Conservation (phyloP, 345 rosid genomes). For the Salix caprea region DNA sequence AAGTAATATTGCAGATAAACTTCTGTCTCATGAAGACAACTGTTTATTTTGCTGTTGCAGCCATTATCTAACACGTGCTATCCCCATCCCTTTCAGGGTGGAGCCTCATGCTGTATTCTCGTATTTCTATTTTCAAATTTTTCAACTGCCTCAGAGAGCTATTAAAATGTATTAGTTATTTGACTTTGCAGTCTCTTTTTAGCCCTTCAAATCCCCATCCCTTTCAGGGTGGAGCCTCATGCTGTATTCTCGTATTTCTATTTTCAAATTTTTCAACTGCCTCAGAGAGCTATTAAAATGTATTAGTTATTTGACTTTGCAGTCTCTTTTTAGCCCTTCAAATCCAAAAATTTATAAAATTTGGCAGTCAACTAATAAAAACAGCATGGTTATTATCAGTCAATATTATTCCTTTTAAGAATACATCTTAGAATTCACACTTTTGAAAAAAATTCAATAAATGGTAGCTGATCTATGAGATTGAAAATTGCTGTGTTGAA, state of each 20-base stretch:
- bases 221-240: not conserved
- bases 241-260: not conserved
- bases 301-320: not conserved
- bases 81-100: not conserved
- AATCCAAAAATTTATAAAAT: not conserved
- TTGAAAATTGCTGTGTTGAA: no score
- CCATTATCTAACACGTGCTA: not conserved
- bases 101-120: not conserved
- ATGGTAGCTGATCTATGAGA: not conserved
- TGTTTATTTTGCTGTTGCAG: not conserved
- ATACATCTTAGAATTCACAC: not conserved
- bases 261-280: not conserved
- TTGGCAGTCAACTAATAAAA: not conserved
- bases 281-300: not conserved
- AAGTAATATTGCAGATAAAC: constrained; percentile 38
- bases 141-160: not conserved
- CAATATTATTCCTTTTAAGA: not conserved
- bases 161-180: not conserved
- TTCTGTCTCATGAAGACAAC: constrained; percentile 26
- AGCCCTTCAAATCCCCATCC: not conserved
- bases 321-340: not conserved
- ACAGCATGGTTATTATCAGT: not conserved
- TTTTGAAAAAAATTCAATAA: not conserved
- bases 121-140: not conserved
- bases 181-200: not conserved